A percentile compares a stretch with the other conserved stretches of the same genome.
phyloP scores from a whole-genome alignment of 176 grass and related monocot species.

The Carex cristatella region DNA sequence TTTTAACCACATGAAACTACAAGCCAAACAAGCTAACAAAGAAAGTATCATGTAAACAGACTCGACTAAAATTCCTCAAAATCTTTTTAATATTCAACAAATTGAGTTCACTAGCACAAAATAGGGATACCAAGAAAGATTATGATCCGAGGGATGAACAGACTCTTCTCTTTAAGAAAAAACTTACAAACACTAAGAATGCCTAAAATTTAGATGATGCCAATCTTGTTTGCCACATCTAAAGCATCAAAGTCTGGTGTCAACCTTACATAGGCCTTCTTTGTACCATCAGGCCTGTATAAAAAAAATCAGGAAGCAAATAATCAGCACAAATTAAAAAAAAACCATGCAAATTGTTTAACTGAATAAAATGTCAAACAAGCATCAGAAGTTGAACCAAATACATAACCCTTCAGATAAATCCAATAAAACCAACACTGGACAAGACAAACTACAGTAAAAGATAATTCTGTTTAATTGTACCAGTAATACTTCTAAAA shows the following conservation, averaged over 20 bases:
- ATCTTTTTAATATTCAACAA: no score
- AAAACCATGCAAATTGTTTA: not conserved
- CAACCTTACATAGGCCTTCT: conserved; percentile 74
- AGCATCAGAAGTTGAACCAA: not conserved
- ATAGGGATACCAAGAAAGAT: no score
- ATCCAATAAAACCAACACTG: not conserved
- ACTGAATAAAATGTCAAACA: no score
- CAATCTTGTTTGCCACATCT: conserved; percentile 73
- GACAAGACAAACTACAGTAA: not conserved
- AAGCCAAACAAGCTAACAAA: not conserved
- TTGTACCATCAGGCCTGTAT: conserved; percentile 70
- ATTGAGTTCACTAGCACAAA: no score
- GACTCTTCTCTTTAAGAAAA: no score
- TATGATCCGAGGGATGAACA: no score
- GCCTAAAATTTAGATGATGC: conserved; percentile 52
- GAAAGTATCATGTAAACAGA: not conserved
- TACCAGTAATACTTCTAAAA: not conserved
- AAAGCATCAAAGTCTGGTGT: conserved; percentile 64
- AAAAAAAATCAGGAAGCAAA: not conserved
- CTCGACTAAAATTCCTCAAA: no score
- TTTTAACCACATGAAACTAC: not conserved
- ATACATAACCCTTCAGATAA: not conserved
- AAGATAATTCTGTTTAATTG: not conserved
- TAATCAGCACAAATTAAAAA: not conserved
- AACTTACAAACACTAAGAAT: conserved; percentile 12